Evolutionary conservation across 257 asterid genomes (phyloP).

Genomic region (Ballota nigra): DNA sequence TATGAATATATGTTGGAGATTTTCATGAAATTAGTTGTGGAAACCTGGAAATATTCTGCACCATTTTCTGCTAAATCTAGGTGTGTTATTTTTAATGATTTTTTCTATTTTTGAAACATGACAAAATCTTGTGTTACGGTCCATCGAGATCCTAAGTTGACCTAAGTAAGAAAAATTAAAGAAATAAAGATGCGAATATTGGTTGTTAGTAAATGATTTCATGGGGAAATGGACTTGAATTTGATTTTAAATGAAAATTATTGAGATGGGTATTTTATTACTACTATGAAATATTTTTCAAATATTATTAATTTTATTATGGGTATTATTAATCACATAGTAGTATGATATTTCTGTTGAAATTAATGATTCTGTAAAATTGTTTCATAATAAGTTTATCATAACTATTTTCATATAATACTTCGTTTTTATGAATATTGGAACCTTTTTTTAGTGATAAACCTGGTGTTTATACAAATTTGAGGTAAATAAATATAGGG

Average conservation of each 20-base stretch:
- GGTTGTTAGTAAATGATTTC: not conserved
- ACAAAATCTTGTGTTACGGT: constrained; percentile 12
- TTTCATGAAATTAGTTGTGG: constrained; percentile 2
- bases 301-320: too few species aligned
- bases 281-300: too few species aligned
- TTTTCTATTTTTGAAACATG: not conserved
- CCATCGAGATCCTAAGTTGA: constrained; percentile 19
- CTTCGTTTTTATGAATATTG: too few species aligned
- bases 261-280: too few species aligned
- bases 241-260: not conserved
- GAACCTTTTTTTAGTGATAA: too few species aligned
- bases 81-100: not conserved
- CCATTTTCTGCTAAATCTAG: not conserved
- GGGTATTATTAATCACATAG: too few species aligned
- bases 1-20: not conserved
- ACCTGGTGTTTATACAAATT: too few species aligned
- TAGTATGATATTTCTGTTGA: too few species aligned
- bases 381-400: too few species aligned
- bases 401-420: too few species aligned
- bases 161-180: not conserved
- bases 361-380: too few species aligned
- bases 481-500: too few species aligned
- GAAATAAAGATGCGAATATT: constrained; percentile 4
- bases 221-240: not conserved
- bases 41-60: constrained; percentile 15